Base-by-base conservation (phyloP, 2,329 filamentous ascomycete genomes). In the Bipolaris sorokiniana region DNA sequence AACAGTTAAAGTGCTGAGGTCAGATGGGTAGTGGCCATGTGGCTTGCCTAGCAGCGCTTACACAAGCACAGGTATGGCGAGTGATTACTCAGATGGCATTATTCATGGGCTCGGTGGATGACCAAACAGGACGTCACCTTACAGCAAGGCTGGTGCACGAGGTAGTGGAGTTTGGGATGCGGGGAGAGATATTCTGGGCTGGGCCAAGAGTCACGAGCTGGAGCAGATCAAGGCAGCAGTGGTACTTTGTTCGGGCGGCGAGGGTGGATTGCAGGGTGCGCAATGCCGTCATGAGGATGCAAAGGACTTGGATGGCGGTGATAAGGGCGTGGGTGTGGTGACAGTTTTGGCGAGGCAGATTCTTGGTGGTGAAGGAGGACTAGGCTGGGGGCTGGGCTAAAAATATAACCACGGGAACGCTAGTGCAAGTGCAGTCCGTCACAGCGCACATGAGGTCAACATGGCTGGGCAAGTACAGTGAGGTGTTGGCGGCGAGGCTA, bases 311-410 rank as follows among this genome's bases (percentile, higher is more conserved):
- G 45, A 44, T 20, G 48, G 40, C 23, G 26, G 48, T 20, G 41
- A 48, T 46, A 46, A 26, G 45, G 38, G 33, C 38, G 31, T 56
- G 41, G 40, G 37, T 31, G 56, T 45, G 37, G 42, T 54, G 56
- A 58, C 48, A 46, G 54, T 58, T 63, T 54, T 63, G 50, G 60
- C 62, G 60, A 64, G 62, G 62, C 62, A 64, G 62, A 64, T 38
- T 62, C 15, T 50, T 50, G 44, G 38, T 22, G 31, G 48, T 58
- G 58, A 56, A 59, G 61, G 55, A 41, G 49, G 45, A n/a, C 48
- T 57, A 57, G 54, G 37, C 44, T 45, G 50, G 23, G 22, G 37
- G 48, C 34, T 44, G 52, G 23, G 45, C 60, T 61, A 64, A 57
- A 16, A 57, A 16, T 63, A 55, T 62, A 63, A 58, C 34, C 54